Evolutionary conservation across 371 early-diverging fungal genomes (phyloP).

Genomic region (Umbelopsis sp.): DNA sequence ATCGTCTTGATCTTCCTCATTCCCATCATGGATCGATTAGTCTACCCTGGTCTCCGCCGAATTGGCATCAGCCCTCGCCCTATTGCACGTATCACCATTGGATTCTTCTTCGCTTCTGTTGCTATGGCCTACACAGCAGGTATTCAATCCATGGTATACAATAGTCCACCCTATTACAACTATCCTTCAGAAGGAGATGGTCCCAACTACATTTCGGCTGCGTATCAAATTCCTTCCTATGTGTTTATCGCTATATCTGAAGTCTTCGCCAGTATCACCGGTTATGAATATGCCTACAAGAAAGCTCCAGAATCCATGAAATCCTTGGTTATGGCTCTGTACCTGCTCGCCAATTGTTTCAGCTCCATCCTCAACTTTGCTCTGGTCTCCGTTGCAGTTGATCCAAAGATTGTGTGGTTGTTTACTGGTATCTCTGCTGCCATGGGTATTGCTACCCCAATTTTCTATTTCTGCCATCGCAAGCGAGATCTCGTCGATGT

Average conservation of each 20-base stretch:
- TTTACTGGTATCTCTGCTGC: constrained; percentile 56
- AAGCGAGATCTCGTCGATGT: constrained; percentile 35
- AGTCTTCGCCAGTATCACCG: constrained; percentile 76
- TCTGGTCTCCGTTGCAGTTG: constrained; percentile 66
- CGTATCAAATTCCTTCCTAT: constrained; percentile 71
- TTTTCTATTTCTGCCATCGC: constrained; percentile 33
- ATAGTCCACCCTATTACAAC: constrained; percentile 34
- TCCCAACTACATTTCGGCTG: constrained; percentile 59
- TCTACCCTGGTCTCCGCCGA: constrained; percentile 70
- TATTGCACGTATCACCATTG: constrained; percentile 68
- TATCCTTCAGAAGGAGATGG: constrained; percentile 25
- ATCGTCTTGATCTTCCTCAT: constrained; percentile 67
- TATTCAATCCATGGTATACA: constrained; percentile 70
- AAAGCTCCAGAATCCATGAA: constrained; percentile 76
- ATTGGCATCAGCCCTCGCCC: constrained; percentile 66
- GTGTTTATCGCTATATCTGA: constrained; percentile 69
- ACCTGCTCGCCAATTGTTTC: constrained; percentile 71
- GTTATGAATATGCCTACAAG: constrained; percentile 80
- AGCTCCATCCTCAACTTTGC: constrained; percentile 70
- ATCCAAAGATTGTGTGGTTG: constrained; percentile 70
- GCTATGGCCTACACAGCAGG: constrained; percentile 72
- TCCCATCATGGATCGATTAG: constrained; percentile 68
- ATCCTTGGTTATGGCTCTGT: constrained; percentile 75
- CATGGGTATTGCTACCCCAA: constrained; percentile 27
- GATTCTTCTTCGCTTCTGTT: constrained; percentile 65